A percentile compares a stretch with the other conserved stretches of the same genome.
These are phyloP conservation scores for Leccinum disarticulatum DNA, from an alignment of 768 basidiomycete genomes.

Conservation along the genomic window DNA sequence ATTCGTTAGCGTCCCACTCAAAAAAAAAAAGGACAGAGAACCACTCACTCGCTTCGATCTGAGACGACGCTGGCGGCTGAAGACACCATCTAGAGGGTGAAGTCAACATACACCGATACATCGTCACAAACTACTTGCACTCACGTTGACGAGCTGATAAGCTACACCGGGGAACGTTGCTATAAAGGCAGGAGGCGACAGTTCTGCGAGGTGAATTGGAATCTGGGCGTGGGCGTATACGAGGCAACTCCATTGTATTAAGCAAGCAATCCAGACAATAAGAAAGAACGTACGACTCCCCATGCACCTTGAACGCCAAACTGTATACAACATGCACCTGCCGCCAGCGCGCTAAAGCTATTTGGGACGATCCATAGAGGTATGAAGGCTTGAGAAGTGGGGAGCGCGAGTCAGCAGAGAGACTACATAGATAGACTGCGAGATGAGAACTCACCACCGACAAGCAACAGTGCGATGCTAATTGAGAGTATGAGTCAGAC, in stretches of 20 bases:
- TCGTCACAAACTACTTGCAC: not conserved
- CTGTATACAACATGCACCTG: slow-evolving; percentile 85
- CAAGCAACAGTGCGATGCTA: slow-evolving; percentile 20
- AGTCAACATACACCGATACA: not conserved
- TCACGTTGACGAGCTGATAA: slow-evolving; percentile 76
- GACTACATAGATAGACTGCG: not conserved
- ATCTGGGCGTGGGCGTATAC: slow-evolving; percentile 32
- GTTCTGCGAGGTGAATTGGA: slow-evolving; percentile 80
- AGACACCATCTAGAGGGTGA: slow-evolving; percentile 53
- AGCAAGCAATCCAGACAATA: not conserved
- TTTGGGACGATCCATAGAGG: slow-evolving; percentile 83
- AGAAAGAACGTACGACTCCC: slow-evolving; percentile 63
- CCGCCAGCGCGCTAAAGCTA: slow-evolving; percentile 63
- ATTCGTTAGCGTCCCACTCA: not conserved
- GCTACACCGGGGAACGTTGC: slow-evolving; percentile 85
- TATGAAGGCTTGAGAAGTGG: slow-evolving; percentile 45
- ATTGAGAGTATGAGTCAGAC: slow-evolving; percentile 4
- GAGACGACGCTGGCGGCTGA: slow-evolving; percentile 56
- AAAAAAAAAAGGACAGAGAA: not conserved
- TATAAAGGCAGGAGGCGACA: slow-evolving; percentile 86
- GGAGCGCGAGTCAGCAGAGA: not conserved
- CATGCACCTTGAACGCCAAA: slow-evolving; percentile 89
- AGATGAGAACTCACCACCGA: slow-evolving; percentile 44
- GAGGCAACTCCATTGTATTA: not conserved
- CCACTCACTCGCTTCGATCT: slow-evolving; percentile 36